Base-by-base conservation (phyloP, 257 asterid species). In the Buddleja alternifolia region DNA sequence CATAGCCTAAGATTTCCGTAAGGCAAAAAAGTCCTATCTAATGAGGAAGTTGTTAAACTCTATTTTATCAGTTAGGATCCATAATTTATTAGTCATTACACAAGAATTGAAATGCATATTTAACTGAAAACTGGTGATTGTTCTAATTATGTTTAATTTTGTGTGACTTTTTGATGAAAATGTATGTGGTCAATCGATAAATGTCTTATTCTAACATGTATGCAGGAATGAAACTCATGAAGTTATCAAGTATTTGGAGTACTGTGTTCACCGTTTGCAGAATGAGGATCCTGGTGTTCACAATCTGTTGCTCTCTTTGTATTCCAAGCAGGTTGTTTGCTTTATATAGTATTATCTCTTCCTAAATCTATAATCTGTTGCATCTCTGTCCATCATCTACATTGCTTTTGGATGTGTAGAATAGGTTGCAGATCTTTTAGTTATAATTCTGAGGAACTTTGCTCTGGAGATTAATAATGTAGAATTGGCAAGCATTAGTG, bases 141-240 rank as follows among this genome's bases (percentile, higher is more conserved):
- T 14, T 56, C 32, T 72, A 36, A 39, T 34, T 44, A 58, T 36
- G 48, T 45, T 46, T 63, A 59, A 24, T 9, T 41, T 46, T 69
- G 15, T 72, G 45, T 62, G 61, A 25, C 64, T 59, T 71, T 67
- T 17, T 51, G 20, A 36, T 48, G 52, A 63, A 63, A 52, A 11
- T 7, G 36, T 46, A 41, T 63, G 12, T 70, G 69, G 64, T 59
- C 55, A 62, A 56, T 48, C 32, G 17, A 40, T 66, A 39, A 56
- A 59, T 61, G 20, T 47, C 70, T 52, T 46, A 7, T 44, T 21
- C n/a, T n/a, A 4, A 37, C 57, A 36, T 39, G 29, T 73, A 47
- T 76, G 76, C 95, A 94, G 99, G 95, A 94, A 94, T 74, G 97
- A 94, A 90, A 87, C 97, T 44, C 96, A 94, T 74, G 97, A 94